Conservation (phyloP, 2,329 filamentous ascomycete genomes). For the Tricladium varicosporioides region DNA sequence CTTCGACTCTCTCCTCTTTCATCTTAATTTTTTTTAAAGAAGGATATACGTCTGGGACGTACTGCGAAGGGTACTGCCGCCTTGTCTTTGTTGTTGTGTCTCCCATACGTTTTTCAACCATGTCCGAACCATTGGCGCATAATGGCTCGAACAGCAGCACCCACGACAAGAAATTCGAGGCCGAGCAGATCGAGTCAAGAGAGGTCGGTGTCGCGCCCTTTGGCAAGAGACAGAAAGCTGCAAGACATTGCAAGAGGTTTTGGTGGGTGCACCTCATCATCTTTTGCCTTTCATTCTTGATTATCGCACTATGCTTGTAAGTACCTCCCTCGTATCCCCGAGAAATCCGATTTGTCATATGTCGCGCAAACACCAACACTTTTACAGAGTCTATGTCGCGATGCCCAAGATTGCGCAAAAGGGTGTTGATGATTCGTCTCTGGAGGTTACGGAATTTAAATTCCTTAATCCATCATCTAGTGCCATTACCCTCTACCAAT, state of each 20-base stretch:
- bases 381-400: constrained; percentile 51
- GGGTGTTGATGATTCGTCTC: constrained; percentile 49
- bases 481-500: constrained; percentile 47
- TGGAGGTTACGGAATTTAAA: constrained; percentile 48
- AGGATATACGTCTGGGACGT: constrained; percentile 10
- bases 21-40: constrained; percentile 1
- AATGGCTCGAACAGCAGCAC: neutral
- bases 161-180: constrained; percentile 15
- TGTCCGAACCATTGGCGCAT: neutral
- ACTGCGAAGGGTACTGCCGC: neutral
- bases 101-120: constrained; percentile 1
- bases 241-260: constrained; percentile 38
- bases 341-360: neutral
- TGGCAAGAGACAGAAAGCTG: constrained; percentile 23
- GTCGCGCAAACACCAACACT: neutral
- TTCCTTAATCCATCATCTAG: constrained; percentile 49
- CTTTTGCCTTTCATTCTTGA: constrained; percentile 48
- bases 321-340: constrained; percentile 25
- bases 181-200: constrained; percentile 17
- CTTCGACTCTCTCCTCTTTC: neutral
- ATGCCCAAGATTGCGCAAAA: constrained; percentile 57
- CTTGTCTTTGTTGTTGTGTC: neutral
- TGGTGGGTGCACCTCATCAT: constrained; percentile 55
- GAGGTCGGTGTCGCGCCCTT: neutral
- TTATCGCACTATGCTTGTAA: constrained; percentile 56